Conservation (phyloP, 352 stramenopile species). For the Phytophthora fragariaefolia region DNA sequence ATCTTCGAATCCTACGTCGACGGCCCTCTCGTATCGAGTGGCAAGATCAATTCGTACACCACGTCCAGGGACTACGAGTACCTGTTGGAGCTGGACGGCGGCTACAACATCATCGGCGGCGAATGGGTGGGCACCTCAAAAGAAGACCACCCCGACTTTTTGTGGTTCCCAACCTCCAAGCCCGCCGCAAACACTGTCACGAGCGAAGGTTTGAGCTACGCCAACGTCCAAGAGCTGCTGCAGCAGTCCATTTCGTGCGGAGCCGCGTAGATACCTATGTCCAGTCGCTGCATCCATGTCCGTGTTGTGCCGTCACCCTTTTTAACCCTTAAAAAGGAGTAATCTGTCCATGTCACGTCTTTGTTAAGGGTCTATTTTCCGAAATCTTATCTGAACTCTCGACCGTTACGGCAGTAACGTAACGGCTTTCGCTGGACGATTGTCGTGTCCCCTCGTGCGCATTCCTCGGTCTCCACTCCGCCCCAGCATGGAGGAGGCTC, state of each 20-base stretch:
- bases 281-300: too few relatives aligned
- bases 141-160: constrained; percentile 42
- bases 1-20: constrained; percentile 30
- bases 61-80: constrained; percentile 40
- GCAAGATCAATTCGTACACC: constrained; percentile 31
- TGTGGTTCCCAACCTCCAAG: constrained; percentile 42
- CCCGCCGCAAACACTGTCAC: constrained; percentile 31
- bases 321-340: too few relatives aligned
- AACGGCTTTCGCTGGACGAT: neutral
- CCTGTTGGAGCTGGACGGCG: constrained; percentile 42
- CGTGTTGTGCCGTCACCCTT: too few relatives aligned
- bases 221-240: constrained; percentile 33
- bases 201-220: constrained; percentile 28
- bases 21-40: constrained; percentile 28
- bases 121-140: constrained; percentile 41
- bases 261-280: neutral
- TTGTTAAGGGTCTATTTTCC: too few relatives aligned
- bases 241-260: constrained; percentile 18
- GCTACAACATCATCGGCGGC: constrained; percentile 46
- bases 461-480: neutral
- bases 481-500: constrained; percentile 30
- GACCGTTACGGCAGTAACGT: neutral
- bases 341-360: too few relatives aligned
- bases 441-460: neutral
- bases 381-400: constrained; percentile 1